Evolutionary conservation across 1,284 basidiomycete species (phyloP), one percentile per base, ranked within the genome.

Genomic region (Fomes fomentarius): DNA sequence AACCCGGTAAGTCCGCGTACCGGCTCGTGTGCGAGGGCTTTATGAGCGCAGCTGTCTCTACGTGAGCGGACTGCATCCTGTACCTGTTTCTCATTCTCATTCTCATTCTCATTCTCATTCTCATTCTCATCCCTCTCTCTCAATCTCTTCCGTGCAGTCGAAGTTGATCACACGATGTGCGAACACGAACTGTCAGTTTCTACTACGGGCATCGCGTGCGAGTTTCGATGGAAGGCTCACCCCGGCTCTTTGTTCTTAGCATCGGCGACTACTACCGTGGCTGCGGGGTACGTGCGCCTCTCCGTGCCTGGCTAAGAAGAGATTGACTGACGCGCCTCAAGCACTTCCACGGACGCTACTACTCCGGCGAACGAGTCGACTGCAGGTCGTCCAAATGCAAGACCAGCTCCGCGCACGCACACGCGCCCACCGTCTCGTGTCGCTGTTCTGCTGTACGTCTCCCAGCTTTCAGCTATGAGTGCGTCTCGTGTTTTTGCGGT

Each of bases 271-370:
- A 76, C 61, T 82, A 83, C 63, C 77, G 83, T 66, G 83, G 83
- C 25, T 85, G 83, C 60, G 79, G 81, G 55, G 83, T 84, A 67
- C 55, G 78, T 42, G 14, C 11, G 3, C 17, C 25, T 28, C 8
- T 33, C 38, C 15, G 21, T 5, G 11, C 10, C 6, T 9, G 17
- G 10, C 3, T 19, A 19, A 22, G 1, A 7, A 17, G 9, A n/a
- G 21, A 28, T 24, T 26, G 21, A 34, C 58, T 25, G 25, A 39
- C 21, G 37, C 25, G 14, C 14, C 50, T 54, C 35, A 57, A 85
- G 83, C 83, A 85, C 64, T 86, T 84, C 68, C 82, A 85, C 58
- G 78, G 79, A 37, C 76, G 81, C 30, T 85, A 84, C 66, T 83
- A 76, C 63, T 83, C 84, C 21, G 84, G 84, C 22, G 74, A 79